phyloP scores from a whole-genome alignment of 345 rosid genomes.

The Odontarrhena argentea region DNA sequence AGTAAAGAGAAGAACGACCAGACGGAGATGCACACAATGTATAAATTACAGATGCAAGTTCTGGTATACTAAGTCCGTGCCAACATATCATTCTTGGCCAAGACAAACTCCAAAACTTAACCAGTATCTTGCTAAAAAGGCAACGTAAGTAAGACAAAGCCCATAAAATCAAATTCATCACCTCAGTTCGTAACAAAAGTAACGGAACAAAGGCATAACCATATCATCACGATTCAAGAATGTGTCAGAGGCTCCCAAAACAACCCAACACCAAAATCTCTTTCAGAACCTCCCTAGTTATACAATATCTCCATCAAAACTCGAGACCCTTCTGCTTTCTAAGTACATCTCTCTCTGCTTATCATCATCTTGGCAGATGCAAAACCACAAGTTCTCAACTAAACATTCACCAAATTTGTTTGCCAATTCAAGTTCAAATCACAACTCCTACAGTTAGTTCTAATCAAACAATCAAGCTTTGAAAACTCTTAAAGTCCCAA shows the following conservation, averaged over 20 bases:
- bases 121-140: neutral
- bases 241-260: neutral
- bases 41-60: conserved; percentile 9
- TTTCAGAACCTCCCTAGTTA: no score
- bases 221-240: no score
- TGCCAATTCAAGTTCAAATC: neutral
- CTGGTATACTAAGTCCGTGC: neutral
- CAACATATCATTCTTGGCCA: neutral
- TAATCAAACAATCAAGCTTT: neutral
- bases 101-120: neutral
- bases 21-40: conserved; percentile 5
- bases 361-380: neutral
- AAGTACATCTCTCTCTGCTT: neutral
- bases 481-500: neutral
- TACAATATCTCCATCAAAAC: neutral
- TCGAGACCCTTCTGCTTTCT: neutral
- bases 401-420: neutral
- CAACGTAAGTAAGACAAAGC: neutral
- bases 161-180: neutral
- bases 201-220: no score
- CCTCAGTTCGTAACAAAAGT: neutral
- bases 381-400: conserved; percentile 5
- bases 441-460: neutral
- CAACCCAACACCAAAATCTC: conserved; percentile 7
- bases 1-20: conserved; percentile 1